These are phyloP conservation scores for Penicillium ochrochloron DNA, from an alignment of 495 filamentous ascomycete genomes.

Conservation along the genomic window DNA sequence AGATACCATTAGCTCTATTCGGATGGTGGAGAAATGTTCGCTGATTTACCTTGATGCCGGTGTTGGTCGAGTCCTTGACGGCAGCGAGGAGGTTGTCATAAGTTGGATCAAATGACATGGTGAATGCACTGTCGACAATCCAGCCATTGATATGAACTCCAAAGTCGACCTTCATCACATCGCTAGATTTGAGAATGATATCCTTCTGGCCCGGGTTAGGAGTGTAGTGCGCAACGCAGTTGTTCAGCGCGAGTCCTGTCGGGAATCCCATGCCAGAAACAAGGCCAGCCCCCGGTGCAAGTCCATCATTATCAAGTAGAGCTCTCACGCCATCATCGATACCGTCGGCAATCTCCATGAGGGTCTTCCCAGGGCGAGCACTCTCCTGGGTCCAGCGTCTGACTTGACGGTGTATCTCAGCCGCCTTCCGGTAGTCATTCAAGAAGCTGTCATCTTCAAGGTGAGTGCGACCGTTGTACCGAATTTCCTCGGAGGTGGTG, in stretches of 20 bases:
- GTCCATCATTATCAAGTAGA: constrained; percentile 74
- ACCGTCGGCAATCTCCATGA: constrained; percentile 81
- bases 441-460: constrained; percentile 60
- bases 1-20: constrained; percentile 5
- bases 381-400: constrained; percentile 80
- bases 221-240: constrained; percentile 87
- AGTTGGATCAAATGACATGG: constrained; percentile 81
- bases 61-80: constrained; percentile 86
- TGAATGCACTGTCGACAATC: constrained; percentile 94
- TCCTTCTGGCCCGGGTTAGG: constrained; percentile 87
- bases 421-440: constrained; percentile 63
- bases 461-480: constrained; percentile 52
- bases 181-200: constrained; percentile 74
- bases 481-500: constrained; percentile 62
- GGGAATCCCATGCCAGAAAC: constrained; percentile 89
- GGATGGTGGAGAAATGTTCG: too few relatives aligned
- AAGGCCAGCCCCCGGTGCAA: constrained; percentile 78
- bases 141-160: constrained; percentile 89
- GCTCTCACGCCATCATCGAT: constrained; percentile 87
- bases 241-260: constrained; percentile 82
- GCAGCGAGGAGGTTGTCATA: constrained; percentile 84
- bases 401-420: constrained; percentile 79
- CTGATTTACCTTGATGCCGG: constrained; percentile 65
- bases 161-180: constrained; percentile 94
- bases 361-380: constrained; percentile 78